These are phyloP conservation scores for Jimgerdemannia lactiflua DNA, from an alignment of 192 early-diverging fungal species.

Conservation along the genomic window DNA sequence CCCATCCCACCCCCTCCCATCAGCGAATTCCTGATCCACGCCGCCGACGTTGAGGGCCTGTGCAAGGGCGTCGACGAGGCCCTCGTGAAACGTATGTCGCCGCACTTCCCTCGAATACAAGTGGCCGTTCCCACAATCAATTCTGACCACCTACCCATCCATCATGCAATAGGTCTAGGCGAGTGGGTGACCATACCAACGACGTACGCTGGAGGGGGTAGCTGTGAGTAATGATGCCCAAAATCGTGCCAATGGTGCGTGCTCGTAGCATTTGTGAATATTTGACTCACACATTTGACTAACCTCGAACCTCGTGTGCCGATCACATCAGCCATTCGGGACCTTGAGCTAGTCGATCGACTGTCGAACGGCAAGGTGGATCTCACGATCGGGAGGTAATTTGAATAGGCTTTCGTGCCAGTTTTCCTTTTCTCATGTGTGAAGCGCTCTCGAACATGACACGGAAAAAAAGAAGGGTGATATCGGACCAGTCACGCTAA, in stretches of 20 bases:
- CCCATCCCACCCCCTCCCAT: conserved; percentile 1
- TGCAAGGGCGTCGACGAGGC: conserved; percentile 91
- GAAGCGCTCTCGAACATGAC: too few relatives aligned
- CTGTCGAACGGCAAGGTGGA: conserved; percentile 85
- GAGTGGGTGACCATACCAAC: conserved; percentile 85
- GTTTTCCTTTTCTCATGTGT: background rate
- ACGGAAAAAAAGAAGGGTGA: too few relatives aligned
- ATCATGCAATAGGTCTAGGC: conserved; percentile 51
- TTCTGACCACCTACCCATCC: background rate
- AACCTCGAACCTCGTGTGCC: too few relatives aligned
- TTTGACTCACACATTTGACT: too few relatives aligned
- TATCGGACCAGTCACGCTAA: too few relatives aligned
- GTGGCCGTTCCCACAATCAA: too few relatives aligned
- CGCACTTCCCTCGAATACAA: too few relatives aligned
- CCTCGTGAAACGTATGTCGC: conserved; percentile 65
- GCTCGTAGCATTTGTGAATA: background rate
- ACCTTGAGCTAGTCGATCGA: conserved; percentile 75
- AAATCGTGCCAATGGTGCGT: background rate
- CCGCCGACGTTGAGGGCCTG: conserved; percentile 96
- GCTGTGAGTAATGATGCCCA: conserved; percentile 38
- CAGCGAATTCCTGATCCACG: conserved; percentile 95
- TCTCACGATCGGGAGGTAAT: conserved; percentile 87
- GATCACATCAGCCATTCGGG: conserved; percentile 39
- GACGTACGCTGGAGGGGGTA: conserved; percentile 94
- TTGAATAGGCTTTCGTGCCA: background rate